A percentile compares a stretch with the other conserved stretches of the same genome.
phyloP scores from a whole-genome alignment of 2,329 filamentous ascomycete genomes.

The Colletotrichum musicola region DNA sequence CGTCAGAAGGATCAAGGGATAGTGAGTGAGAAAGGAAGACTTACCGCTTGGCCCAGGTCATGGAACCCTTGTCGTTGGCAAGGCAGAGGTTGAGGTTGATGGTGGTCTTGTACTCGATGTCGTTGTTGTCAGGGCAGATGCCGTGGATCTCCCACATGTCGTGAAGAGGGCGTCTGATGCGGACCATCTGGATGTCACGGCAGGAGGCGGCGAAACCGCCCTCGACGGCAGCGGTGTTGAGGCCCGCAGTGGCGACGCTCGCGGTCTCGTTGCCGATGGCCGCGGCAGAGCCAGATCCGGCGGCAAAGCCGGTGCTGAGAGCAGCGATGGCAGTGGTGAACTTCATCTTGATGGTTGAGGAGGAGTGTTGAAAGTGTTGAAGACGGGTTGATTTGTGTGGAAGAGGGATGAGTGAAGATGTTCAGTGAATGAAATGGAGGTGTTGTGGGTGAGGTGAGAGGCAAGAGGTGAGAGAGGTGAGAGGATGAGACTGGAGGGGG shows the following conservation, averaged over 20 bases:
- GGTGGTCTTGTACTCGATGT: conserved; percentile 15
- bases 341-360: conserved; percentile 26
- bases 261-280: conserved; percentile 9
- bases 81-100: conserved; percentile 37
- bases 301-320: background rate
- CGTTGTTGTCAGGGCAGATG: conserved; percentile 20
- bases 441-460: background rate
- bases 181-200: conserved; percentile 13
- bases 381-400: background rate
- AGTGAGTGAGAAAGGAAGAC: background rate
- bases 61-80: conserved; percentile 31
- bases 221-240: background rate
- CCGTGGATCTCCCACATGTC: conserved; percentile 27
- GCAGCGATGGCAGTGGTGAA: conserved; percentile 7
- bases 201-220: conserved; percentile 28
- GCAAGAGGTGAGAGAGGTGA: too few relatives aligned
- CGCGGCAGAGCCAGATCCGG: background rate
- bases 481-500: background rate
- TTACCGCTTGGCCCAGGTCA: conserved; percentile 29
- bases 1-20: background rate
- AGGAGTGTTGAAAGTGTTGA: too few relatives aligned
- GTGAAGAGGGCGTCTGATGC: conserved; percentile 15
- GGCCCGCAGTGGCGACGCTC: background rate
- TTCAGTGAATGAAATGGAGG: background rate
- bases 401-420: background rate